A percentile compares a stretch with the other conserved stretches of the same genome.
Evolutionary conservation across 2,329 filamentous ascomycete species (phyloP).

Genomic region (Plenodomus biglobosus): DNA sequence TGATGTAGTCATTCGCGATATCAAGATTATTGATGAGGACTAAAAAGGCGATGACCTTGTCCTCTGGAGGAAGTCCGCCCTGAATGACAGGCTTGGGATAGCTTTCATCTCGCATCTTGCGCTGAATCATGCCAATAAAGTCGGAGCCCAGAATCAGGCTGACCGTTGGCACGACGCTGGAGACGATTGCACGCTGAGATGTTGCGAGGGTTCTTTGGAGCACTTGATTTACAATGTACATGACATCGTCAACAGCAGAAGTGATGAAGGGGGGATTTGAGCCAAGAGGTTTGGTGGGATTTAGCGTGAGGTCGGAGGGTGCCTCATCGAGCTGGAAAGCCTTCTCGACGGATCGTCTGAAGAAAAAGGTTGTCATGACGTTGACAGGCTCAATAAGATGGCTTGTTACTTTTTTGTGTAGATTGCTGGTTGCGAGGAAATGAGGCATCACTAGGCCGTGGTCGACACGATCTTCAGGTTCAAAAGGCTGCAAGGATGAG

Average conservation of each 20-base stretch:
- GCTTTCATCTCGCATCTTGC: conserved; percentile 95
- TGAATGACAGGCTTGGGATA: conserved; percentile 80
- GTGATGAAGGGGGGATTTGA: conserved; percentile 88
- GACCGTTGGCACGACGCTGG: conserved; percentile 75
- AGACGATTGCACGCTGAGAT: conserved; percentile 75
- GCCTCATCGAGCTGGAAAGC: conserved; percentile 95
- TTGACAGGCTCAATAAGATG: conserved; percentile 83
- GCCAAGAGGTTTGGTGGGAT: conserved; percentile 68
- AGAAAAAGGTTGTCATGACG: conserved; percentile 92
- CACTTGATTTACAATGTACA: conserved; percentile 97
- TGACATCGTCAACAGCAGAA: conserved; percentile 94
- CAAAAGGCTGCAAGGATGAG: conserved; percentile 30
- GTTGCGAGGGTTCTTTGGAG: conserved; percentile 85
- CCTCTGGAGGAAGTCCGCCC: conserved; percentile 82
- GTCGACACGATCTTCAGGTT: conserved; percentile 57
- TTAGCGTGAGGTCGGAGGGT: conserved; percentile 76
- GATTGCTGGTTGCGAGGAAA: conserved; percentile 75
- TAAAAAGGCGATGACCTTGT: conserved; percentile 84
- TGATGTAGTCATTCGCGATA: conserved; percentile 85
- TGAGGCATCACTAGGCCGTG: conserved; percentile 66
- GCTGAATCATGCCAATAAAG: conserved; percentile 95
- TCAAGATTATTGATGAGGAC: conserved; percentile 96
- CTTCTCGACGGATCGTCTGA: conserved; percentile 93
- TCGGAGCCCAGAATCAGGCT: conserved; percentile 80
- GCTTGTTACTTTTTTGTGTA: conserved; percentile 74